Evolutionary conservation across 345 rosid species (phyloP), one percentile per base, ranked within the genome.

Genomic region (Camelina hispida): DNA sequence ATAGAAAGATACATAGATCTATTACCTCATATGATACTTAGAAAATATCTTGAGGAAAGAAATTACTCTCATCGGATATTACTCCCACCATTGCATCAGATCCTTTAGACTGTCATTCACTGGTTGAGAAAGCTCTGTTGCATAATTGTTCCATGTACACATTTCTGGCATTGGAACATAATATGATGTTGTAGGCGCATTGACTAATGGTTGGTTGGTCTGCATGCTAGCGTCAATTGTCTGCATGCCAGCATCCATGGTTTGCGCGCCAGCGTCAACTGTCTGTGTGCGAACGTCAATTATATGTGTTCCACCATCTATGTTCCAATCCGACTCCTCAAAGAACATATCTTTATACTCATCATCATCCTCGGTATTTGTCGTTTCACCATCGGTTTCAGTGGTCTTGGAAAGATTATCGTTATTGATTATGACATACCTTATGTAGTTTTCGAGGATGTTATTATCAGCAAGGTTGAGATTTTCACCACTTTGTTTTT

Each of bases 391-490:
- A 46, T 1, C 4, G 2, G 6, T 23, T 50, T 60, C 38, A 48
- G 9, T n/a, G 10, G 1, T 4, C 2, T 72, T 38, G 4, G 10
- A 10, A 30, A 18, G 7, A 18, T 63, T 44, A 9, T 74, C 38
- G 5, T 57, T 46, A 18, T 15, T 22, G 57, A 20, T 28, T 32
- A 14, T 46, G 71, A 34, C 5, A 22, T 22, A 2, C 3, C 14
- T 56, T 22, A 56, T 35, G 38, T 65, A 65, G 7, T 17, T 35
- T 55, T 35, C 20, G 4, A 74, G 51, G 40, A 44, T 56, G 58
- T 11, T 11, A 25, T 30, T 17, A 23, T 13, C 12, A 17, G 18
- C 4, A 0, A 4, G 10, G 1, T 25, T 25, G 15, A 3, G 15
- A 37, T 16, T n/a, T 50, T 23, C 13, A 37, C 17, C 9, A 42